Base-by-base conservation (phyloP, 2,329 filamentous ascomycete genomes). In the Thermochaetoides dissita region DNA sequence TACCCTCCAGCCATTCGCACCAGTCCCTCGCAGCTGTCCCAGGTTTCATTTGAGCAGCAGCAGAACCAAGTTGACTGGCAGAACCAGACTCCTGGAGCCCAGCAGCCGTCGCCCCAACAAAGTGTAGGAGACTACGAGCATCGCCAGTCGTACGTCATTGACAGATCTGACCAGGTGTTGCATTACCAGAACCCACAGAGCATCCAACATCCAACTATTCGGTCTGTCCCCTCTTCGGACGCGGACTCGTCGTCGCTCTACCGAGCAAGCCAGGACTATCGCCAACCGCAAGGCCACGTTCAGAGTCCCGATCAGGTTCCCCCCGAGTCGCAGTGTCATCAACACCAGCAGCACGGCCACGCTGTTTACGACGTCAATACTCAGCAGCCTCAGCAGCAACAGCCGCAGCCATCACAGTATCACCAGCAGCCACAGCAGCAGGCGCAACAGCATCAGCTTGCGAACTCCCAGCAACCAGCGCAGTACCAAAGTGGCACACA, bases 191-290 rank as follows among this genome's bases (percentile, higher is more conserved):
- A 61, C 49, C 62, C 62, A 42, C 61, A 61, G 51, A 59, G 59
- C 46, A 53, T 51, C 31, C 55, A 58, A 38, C 59, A 50, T 37
- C 63, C 59, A 47, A 67, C 65, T 24, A 67, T 72, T 49, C 69
- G 68, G 45, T 65, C 67, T 46, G 62, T 72, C n/a, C 60, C 62
- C 39, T 59, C 62, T 43, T 54, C 61, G 43, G 67, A 71, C 49
- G 52, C 59, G 44, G 69, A 69, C 28, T 54, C 56, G 17, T 63
- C 64, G 4, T 59, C 67, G 12, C 54, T 55, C 56, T 9, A 55
- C 58, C 51, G 66, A 70, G 49, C 67, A 72, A 31, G 49, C 62
- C 34, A 50, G 46, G 45, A 24, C 17, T 67, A 65, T 50, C 58
- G 63, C 43, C 63, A 69, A 47, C 63, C 63, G 42, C 58, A 60